Evolutionary conservation across 2,329 filamentous ascomycete species (phyloP).

Genomic region (Fusarium sp.): DNA sequence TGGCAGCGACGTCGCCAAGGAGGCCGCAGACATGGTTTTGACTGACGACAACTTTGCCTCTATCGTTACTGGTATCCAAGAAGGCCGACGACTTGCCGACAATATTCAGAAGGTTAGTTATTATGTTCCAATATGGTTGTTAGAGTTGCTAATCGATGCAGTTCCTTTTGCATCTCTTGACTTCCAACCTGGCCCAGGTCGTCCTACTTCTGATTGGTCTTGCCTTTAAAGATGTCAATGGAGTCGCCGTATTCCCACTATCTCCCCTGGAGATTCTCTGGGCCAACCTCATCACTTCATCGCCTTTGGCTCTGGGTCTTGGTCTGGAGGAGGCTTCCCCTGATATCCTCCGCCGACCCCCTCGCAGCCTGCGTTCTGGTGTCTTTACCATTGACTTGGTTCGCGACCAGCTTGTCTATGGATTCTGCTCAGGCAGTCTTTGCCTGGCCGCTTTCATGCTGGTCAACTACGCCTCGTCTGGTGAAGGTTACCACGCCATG

Average conservation of each 20-base stretch:
- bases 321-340: constrained; percentile 76
- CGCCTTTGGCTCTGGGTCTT: constrained; percentile 76
- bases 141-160: constrained; percentile 44
- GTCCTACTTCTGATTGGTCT: constrained; percentile 75
- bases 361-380: constrained; percentile 68
- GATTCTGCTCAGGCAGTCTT: constrained; percentile 70
- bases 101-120: constrained; percentile 75
- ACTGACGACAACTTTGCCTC: constrained; percentile 91
- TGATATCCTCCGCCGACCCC: constrained; percentile 74
- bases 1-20: constrained; percentile 79
- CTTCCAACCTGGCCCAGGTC: constrained; percentile 77
- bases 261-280: constrained; percentile 79
- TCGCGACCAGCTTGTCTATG: constrained; percentile 74
- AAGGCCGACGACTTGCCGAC: constrained; percentile 76
- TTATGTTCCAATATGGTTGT: not conserved
- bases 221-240: constrained; percentile 70
- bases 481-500: constrained; percentile 60
- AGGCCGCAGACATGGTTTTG: constrained; percentile 88
- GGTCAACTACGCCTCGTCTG: constrained; percentile 63
- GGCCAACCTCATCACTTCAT: constrained; percentile 80
- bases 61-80: constrained; percentile 77
- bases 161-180: constrained; percentile 73
- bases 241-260: constrained; percentile 74
- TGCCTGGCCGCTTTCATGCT: constrained; percentile 70
- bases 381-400: constrained; percentile 74